phyloP scores from a whole-genome alignment of 148 eudicot species.

The Gaultheria prostrata region DNA sequence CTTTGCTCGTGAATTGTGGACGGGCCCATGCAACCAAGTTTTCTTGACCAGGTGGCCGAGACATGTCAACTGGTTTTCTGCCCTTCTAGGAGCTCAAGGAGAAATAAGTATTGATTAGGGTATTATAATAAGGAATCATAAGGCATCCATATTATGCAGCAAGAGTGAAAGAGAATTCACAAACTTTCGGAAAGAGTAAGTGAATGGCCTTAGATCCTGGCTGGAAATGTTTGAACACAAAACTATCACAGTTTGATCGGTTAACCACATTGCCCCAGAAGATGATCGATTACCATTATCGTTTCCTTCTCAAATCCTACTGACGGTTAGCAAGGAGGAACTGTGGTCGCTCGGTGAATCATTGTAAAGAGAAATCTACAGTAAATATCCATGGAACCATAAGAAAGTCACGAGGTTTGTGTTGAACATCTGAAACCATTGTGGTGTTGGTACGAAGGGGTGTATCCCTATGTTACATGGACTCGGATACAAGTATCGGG shows the following conservation, averaged over 20 bases:
- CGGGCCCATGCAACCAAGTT: slow-evolving; percentile 87
- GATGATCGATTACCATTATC: not conserved
- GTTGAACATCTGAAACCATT: not conserved
- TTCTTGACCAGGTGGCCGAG: slow-evolving; percentile 83
- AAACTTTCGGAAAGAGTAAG: not conserved
- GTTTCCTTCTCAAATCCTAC: not conserved
- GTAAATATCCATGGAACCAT: not conserved
- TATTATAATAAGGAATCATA: not conserved
- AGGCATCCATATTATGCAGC: not conserved
- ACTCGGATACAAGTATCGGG: too few relatives aligned
- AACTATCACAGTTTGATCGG: not conserved
- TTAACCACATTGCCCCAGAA: not conserved
- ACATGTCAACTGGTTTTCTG: slow-evolving; percentile 93
- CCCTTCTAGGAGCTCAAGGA: slow-evolving; percentile 93
- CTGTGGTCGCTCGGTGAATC: not conserved
- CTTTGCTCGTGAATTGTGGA: slow-evolving; percentile 63
- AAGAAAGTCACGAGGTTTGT: not conserved
- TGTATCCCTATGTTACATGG: too few relatives aligned
- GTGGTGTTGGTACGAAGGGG: too few relatives aligned
- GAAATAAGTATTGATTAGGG: slow-evolving; percentile 14
- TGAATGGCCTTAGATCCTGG: not conserved
- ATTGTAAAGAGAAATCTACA: not conserved
- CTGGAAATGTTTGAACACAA: not conserved
- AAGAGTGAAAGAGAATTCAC: not conserved
- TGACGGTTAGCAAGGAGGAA: not conserved